These are phyloP conservation scores for Erythrobasidium hasegawianum DNA, from an alignment of 1,284 basidiomycete species.

Conservation along the genomic window DNA sequence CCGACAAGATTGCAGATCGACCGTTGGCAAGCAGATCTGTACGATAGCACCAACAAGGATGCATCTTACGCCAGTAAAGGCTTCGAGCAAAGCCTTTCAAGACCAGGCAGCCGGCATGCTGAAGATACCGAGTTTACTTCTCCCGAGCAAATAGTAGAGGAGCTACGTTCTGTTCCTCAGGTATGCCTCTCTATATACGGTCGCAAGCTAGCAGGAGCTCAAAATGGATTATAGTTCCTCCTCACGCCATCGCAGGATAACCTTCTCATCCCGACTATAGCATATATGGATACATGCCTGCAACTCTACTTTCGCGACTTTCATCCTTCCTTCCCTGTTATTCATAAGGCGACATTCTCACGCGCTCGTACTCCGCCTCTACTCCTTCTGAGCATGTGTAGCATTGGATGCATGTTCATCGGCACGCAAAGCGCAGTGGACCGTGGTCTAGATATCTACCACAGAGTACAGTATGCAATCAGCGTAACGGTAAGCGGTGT, in stretches of 20 bases:
- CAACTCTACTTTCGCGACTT: not conserved
- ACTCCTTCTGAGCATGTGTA: not conserved
- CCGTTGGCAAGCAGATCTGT: too few relatives aligned
- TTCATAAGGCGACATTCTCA: not conserved
- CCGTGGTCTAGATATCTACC: not conserved
- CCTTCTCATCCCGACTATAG: not conserved
- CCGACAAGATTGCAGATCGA: too few relatives aligned
- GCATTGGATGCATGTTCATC: constrained; percentile 6
- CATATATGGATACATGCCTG: not conserved
- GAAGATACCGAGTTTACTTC: too few relatives aligned
- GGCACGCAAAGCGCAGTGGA: not conserved
- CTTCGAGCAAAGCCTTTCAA: too few relatives aligned
- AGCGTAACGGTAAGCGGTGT: not conserved
- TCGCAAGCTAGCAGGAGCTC: too few relatives aligned
- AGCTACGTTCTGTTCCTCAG: not conserved
- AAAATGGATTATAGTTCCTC: not conserved
- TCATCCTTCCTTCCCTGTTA: not conserved
- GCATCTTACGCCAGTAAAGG: too few relatives aligned
- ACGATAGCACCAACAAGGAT: too few relatives aligned
- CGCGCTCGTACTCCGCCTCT: not conserved
- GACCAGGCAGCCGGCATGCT: too few relatives aligned
- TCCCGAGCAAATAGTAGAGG: not conserved
- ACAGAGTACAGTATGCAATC: not conserved
- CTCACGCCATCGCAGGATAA: not conserved
- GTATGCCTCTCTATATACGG: not conserved